Conservation (phyloP, 1,139 yeast genomes). For the Yamadazyma oceani region DNA sequence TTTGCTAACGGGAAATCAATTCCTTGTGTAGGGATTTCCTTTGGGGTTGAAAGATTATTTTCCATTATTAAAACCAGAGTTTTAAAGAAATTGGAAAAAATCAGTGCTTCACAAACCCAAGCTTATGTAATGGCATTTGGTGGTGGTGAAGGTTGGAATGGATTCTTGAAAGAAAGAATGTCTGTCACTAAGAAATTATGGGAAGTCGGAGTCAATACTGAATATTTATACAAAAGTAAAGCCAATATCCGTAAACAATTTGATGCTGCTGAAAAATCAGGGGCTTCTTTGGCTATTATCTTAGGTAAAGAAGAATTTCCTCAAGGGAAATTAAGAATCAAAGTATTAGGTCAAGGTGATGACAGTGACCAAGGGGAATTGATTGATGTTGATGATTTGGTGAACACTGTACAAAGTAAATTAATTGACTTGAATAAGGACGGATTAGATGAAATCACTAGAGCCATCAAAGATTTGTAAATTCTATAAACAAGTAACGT, state of each 20-base stretch:
- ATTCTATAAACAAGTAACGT: background rate
- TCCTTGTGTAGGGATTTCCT: constrained; percentile 96
- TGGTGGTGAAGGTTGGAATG: constrained; percentile 95
- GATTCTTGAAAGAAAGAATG: constrained; percentile 91
- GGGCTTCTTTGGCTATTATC: constrained; percentile 87
- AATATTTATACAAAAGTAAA: constrained; percentile 86
- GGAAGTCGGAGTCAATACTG: constrained; percentile 87
- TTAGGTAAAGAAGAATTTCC: constrained; percentile 91
- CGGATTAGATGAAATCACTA: constrained; percentile 57
- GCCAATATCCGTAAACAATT: constrained; percentile 95
- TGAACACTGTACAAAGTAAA: constrained; percentile 54
- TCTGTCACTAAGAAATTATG: constrained; percentile 75
- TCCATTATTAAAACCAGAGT: constrained; percentile 82
- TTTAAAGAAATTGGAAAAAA: constrained; percentile 49
- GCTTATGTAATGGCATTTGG: constrained; percentile 98
- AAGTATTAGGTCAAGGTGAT: constrained; percentile 84
- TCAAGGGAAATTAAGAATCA: constrained; percentile 79
- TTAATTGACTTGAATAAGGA: constrained; percentile 43
- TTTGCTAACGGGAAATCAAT: constrained; percentile 89
- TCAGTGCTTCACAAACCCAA: constrained; percentile 85
- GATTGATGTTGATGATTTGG: constrained; percentile 59
- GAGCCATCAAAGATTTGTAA: constrained; percentile 50
- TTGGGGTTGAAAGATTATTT: constrained; percentile 93
- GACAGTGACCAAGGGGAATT: constrained; percentile 87
- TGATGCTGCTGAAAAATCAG: constrained; percentile 94